Conservation (phyloP, 2,329 filamentous ascomycete species). For the Botrytis cinerea region DNA sequence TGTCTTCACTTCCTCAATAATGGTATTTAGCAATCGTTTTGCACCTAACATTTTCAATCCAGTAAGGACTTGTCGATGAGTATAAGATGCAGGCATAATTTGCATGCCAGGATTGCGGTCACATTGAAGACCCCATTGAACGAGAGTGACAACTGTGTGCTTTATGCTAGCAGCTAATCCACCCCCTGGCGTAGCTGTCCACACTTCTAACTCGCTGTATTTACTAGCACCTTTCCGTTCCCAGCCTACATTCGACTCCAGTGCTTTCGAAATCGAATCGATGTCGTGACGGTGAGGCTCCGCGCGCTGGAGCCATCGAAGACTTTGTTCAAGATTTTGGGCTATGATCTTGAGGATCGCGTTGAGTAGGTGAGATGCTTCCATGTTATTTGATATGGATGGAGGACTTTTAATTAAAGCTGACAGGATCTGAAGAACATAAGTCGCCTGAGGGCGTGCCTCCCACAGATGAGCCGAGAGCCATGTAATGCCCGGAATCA, state of each 20-base stretch:
- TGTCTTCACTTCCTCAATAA: conserved; percentile 67
- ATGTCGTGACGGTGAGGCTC: conserved; percentile 69
- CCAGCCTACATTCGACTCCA: conserved; percentile 58
- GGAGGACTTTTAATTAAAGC: conserved; percentile 66
- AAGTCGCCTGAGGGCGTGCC: conserved; percentile 64
- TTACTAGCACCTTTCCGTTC: conserved; percentile 64
- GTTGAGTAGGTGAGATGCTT: conserved; percentile 68
- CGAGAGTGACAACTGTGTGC: conserved; percentile 61
- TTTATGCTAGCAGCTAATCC: conserved; percentile 61
- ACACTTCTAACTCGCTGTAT: conserved; percentile 67
- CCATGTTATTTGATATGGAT: conserved; percentile 62
- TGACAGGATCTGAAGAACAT: conserved; percentile 70
- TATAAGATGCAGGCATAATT: conserved; percentile 65
- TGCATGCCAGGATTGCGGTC: conserved; percentile 51
- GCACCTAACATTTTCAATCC: conserved; percentile 63
- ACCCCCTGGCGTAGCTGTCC: conserved; percentile 58
- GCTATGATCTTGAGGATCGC: conserved; percentile 73
- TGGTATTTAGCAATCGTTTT: conserved; percentile 57
- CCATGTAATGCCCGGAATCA: conserved; percentile 73
- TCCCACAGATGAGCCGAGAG: conserved; percentile 70
- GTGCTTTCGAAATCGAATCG: conserved; percentile 65
- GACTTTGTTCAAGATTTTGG: conserved; percentile 65
- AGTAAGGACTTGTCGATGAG: conserved; percentile 68
- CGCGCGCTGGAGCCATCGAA: conserved; percentile 66
- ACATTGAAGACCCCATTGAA: conserved; percentile 61